Evolutionary conservation across 106 monocot species (phyloP), one percentile per base, ranked within the genome.

Genomic region (Amphibolis antarctica): DNA sequence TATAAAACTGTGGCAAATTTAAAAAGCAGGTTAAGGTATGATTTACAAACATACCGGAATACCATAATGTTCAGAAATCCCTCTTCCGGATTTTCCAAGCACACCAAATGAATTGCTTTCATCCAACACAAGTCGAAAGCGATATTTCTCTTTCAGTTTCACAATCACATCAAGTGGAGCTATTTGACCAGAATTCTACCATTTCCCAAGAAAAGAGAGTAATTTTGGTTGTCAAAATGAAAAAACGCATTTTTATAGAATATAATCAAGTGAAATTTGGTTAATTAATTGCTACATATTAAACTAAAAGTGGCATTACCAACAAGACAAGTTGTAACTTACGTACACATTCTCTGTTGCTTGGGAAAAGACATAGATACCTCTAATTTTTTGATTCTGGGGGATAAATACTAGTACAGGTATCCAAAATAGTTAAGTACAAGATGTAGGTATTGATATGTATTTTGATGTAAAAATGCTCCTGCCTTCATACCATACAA

Each of bases 31-130:
- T 44, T 25, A 19, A 53, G 19, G 42, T 44, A 19, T 25, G 12
- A 31, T 27, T 18, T 1, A 30, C 50, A 57, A 44, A 65, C 74
- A 4, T 52, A 88, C 88, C 28, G 84, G 88, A 45, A 84, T 75
- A 44, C 71, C 71, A 66, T 57, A 84, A 73, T 87, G 69, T 63
- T 98, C 96, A 57, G 96, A 80, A 73, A 98, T 82, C 36, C 96
- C 96, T 57, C 80, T 62, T 27, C 96, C 96, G 59, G 90, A 84
- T 50, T 72, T 79, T 63, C 96, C 96, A 71, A 98, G 85, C 18
- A 98, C 87, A 21, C 85, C 96, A 79, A 98, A 88, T 25, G 88
- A 88, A 69, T 88, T 75, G 49, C 88, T 88, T 42, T 88, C 88
- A 23, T 88, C 88, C 68, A 98, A 28, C 4, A 90, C 61, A 62